Percentiles rank a stretch among this genome's conserved stretches.
phyloP scores from a whole-genome alignment of 1,284 basidiomycete species.

The Ganoderma meredithae region DNA sequence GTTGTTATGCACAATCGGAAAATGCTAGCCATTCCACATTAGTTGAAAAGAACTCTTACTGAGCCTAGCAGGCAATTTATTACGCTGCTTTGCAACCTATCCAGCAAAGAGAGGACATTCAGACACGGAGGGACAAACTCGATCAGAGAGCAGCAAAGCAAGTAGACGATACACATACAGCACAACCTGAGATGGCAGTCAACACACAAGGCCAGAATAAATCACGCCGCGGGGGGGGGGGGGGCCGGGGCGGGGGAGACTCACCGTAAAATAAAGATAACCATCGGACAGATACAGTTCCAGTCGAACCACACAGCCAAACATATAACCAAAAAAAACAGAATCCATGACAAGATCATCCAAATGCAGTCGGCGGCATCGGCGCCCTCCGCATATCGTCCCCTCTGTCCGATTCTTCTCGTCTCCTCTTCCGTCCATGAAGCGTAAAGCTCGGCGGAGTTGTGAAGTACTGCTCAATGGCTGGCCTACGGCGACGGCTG shows the following conservation, averaged over 20 bases:
- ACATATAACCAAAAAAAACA: not conserved
- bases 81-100: not conserved
- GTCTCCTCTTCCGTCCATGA: constrained; percentile 39
- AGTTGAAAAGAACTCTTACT: not conserved
- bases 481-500: constrained; percentile 33
- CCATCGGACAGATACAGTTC: not conserved
- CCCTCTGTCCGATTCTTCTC: constrained; percentile 39
- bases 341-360: constrained; percentile 10
- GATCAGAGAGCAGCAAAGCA: not conserved
- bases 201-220: not conserved
- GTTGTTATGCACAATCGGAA: not conserved
- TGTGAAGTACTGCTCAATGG: constrained; percentile 53
- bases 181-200: not conserved
- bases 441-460: constrained; percentile 41
- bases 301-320: not conserved
- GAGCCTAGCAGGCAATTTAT: not conserved
- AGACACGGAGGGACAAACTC: not conserved
- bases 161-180: constrained; percentile 1
- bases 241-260: too few relatives aligned
- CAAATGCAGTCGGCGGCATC: constrained; percentile 19
- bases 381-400: constrained; percentile 36
- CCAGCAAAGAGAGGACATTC: not conserved
- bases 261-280: constrained; percentile 11
- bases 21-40: not conserved
- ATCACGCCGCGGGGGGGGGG: too few relatives aligned